Conservation (phyloP, 345 rosid genomes). For the Syzygium jambos region DNA sequence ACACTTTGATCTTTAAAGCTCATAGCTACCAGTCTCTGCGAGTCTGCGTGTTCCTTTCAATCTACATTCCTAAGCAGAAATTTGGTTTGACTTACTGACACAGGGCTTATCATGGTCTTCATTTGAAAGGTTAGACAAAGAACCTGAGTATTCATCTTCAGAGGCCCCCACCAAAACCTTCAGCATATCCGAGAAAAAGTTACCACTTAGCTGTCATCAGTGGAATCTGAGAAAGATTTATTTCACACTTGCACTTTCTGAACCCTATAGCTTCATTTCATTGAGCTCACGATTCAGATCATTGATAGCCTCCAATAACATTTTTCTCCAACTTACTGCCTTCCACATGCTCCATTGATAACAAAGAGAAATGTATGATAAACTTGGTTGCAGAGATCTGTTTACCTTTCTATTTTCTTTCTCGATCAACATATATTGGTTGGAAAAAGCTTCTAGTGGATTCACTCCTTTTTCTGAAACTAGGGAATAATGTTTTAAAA, state of each 20-base stretch:
- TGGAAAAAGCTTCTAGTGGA: background rate
- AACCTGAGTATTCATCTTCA: background rate
- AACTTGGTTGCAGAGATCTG: background rate
- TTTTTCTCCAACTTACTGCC: background rate
- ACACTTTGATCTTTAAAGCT: background rate
- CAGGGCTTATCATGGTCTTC: background rate
- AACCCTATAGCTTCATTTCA: background rate
- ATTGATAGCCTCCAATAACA: background rate
- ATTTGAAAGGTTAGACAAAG: background rate
- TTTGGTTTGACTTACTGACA: background rate
- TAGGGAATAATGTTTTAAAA: background rate
- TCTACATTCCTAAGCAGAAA: background rate
- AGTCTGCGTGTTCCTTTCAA: background rate
- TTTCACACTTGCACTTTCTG: background rate
- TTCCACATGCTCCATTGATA: background rate
- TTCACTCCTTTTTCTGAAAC: background rate
- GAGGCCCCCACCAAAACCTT: background rate
- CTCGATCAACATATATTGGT: background rate
- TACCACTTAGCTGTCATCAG: background rate
- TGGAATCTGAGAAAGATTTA: background rate
- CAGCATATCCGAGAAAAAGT: background rate
- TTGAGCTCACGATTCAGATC: background rate
- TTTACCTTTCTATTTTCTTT: background rate
- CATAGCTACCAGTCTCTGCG: background rate
- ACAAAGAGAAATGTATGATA: background rate